These are phyloP conservation scores for Aspergillus awamori DNA, from an alignment of 2,329 filamentous ascomycete genomes.

Conservation along the genomic window DNA sequence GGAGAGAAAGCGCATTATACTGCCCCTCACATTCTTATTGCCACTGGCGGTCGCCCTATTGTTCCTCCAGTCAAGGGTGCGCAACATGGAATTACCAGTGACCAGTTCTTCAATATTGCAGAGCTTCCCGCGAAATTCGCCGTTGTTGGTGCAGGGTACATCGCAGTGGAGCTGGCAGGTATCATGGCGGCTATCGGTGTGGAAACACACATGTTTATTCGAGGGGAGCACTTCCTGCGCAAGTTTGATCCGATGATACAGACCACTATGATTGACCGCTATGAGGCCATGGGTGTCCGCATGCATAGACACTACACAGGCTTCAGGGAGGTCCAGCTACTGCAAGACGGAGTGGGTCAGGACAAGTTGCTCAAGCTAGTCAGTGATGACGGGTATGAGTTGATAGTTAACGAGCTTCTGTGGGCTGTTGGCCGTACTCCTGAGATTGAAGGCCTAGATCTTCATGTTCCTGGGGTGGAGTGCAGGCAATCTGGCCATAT, in stretches of 20 bases:
- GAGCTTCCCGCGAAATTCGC: constrained; percentile 54
- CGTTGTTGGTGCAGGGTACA: constrained; percentile 57
- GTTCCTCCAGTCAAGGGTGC: constrained; percentile 50
- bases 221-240: constrained; percentile 51
- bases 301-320: constrained; percentile 52
- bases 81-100: constrained; percentile 55
- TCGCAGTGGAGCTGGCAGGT: constrained; percentile 55
- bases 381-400: constrained; percentile 44
- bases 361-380: constrained; percentile 52
- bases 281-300: constrained; percentile 52
- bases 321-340: constrained; percentile 52
- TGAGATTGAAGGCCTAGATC: constrained; percentile 47
- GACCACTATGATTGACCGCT: constrained; percentile 54
- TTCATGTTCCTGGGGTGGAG: constrained; percentile 49
- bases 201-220: constrained; percentile 56
- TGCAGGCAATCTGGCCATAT: constrained; percentile 45
- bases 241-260: constrained; percentile 58
- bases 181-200: constrained; percentile 55
- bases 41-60: constrained; percentile 50
- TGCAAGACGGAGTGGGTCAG: constrained; percentile 49
- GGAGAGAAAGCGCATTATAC: constrained; percentile 46
- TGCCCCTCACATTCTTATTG: constrained; percentile 53
- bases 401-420: constrained; percentile 53
- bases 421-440: constrained; percentile 55
- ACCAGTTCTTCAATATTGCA: constrained; percentile 56